These are phyloP conservation scores for Diplodia corticola DNA, from an alignment of 2,329 filamentous ascomycete species.

Conservation along the genomic window DNA sequence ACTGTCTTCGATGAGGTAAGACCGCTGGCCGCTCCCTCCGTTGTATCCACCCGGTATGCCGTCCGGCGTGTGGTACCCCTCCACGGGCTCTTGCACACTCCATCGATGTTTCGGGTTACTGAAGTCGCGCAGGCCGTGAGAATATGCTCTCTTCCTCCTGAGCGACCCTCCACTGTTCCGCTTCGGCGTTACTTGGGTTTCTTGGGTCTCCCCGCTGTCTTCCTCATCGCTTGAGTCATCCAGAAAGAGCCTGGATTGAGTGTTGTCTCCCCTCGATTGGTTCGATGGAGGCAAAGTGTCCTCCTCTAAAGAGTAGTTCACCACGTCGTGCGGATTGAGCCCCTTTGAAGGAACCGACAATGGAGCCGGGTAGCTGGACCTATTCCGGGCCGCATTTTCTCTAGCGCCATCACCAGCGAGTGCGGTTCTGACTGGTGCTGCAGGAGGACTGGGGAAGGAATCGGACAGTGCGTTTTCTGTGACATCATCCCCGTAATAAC, in stretches of 20 bases:
- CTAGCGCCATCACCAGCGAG: too few relatives aligned
- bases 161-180: background rate
- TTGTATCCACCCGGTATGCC: background rate
- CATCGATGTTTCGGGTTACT: background rate
- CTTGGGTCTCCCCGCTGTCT: too few relatives aligned
- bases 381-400: constrained; percentile 48
- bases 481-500: constrained; percentile 56
- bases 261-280: background rate
- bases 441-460: constrained; percentile 14
- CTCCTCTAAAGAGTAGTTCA: background rate
- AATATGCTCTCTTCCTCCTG: constrained; percentile 2
- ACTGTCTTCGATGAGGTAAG: constrained; percentile 1
- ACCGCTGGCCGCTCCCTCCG: background rate
- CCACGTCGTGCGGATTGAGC: background rate
- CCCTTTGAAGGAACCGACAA: background rate
- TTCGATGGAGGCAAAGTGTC: background rate
- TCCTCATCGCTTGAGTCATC: constrained; percentile 8
- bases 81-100: background rate
- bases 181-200: background rate
- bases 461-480: constrained; percentile 33
- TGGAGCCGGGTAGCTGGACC: constrained; percentile 32
- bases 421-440: background rate
- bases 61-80: background rate
- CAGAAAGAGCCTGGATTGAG: constrained; percentile 9
- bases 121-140: background rate